Evolutionary conservation across 495 filamentous ascomycete species (phyloP), one percentile per base, ranked within the genome.

Genomic region (Xylaria intraflava): DNA sequence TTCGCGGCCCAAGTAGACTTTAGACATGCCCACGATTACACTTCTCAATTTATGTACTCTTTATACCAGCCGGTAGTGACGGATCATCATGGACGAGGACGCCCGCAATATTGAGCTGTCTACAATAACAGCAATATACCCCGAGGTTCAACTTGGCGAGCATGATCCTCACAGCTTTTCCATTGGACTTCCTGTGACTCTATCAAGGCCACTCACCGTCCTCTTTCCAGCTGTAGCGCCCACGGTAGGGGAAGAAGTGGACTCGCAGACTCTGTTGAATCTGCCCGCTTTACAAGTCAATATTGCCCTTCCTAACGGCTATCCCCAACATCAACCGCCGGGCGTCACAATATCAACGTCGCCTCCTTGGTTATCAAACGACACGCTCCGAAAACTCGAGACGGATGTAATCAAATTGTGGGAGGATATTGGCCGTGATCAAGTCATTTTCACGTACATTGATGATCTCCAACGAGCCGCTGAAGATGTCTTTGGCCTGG

Each of bases 51-150:
- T 53, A 17, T 49, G 9, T 55, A 43, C 46, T 47, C 51, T 62
- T 49, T n/a, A 49, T 55, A 49, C 46, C 6, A 60, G 33, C 57
- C 55, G 49, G 42, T 55, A 58, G 50, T 58, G 68, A 69, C 62
- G 50, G 58, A 43, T 47, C 54, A 62, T 46, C 38, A 66, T 66
- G 64, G 57, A 61, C 29, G 79, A 76, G 20, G 86, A 89, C 61
- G 81, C 86, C 55, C 88, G 93, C 49, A 76, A 83, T 16, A 75
- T 84, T 14, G 93, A 98, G 69, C 77, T 98, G 44, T 82, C 79
- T 42, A 83, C 90, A n/a, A 83, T 97, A 40, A 75, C 78, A 12
- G 87, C 90, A 61, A 97, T 98, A 57, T 98, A 82, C 57, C 92
- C 92, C 17, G 93, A 98, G 67, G 81, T 95, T 14, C 73, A 75